Evolutionary conservation across 345 rosid genomes (phyloP), one percentile per base, ranked within the genome.

Genomic region (Camelina sativa): DNA sequence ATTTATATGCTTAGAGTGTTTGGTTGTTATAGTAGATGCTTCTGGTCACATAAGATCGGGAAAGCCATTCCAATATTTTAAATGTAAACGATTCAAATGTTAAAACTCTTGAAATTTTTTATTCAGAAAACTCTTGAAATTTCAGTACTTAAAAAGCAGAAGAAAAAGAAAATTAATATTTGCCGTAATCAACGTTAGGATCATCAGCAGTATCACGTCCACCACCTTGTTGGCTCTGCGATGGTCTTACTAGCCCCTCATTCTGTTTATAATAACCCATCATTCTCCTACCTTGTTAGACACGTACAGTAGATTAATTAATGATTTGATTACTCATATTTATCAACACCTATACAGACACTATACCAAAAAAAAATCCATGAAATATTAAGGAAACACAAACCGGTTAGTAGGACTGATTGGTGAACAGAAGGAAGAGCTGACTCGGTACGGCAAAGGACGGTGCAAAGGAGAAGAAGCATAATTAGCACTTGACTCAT

Each of bases 401-500:
- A 40, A 61, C 65, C 65, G 34, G 20, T 40, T 48, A 16, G 20
- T 9, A 22, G 3, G 48, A 11, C 10, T 19, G 53, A 3, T 16
- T 8, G 11, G 1, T 16, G 50, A 20, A 1, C 8, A 20, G 32
- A 40, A 30, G 50, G 38, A 64, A 46, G 23, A 64, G 55, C 41
- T 46, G 54, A 46, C 32, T 46, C 55, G 23, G 55, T 25, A 46
- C 2, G 40, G 55, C 16, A 15, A 28, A 64, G 6, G 30, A 46
- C 25, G 9, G n/a, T 30, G 30, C 43, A 47, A 19, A 64, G 68
- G 15, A 65, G 44, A 30, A 65, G 30, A 47, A 65, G 3, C 38
- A 63, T 15, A 4, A 43, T 63, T 51, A 63, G 9, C 15, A 63
- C 38, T 43, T 63, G 67, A 44, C 67, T 38, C 40, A 47, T 46